These are phyloP conservation scores for Aspergillus heteromorphus DNA, from an alignment of 495 filamentous ascomycete genomes.

Conservation along the genomic window DNA sequence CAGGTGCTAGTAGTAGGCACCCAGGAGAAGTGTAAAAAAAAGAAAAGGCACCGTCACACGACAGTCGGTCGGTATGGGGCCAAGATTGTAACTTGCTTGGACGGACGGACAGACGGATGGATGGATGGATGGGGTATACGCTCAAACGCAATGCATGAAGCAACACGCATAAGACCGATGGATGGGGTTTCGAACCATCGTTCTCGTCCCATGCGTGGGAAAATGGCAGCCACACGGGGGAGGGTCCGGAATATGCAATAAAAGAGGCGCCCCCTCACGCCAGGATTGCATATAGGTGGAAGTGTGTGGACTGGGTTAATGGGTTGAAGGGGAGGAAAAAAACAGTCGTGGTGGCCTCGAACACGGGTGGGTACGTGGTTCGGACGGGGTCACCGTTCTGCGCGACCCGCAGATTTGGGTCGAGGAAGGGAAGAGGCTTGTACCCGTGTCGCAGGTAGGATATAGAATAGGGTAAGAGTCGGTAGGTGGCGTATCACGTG, in stretches of 20 bases:
- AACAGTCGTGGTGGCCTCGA: neutral
- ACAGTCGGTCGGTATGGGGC: too few species aligned
- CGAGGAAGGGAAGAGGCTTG: neutral
- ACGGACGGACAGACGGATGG: neutral
- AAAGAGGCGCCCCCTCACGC: constrained; percentile 4
- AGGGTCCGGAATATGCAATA: neutral
- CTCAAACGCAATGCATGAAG: constrained; percentile 23
- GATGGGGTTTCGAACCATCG: neutral
- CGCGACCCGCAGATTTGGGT: neutral
- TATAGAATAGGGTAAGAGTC: neutral
- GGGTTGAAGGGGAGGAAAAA: neutral
- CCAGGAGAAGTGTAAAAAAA: neutral
- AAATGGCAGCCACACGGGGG: neutral
- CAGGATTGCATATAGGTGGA: neutral
- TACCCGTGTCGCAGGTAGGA: neutral
- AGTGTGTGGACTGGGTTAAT: neutral
- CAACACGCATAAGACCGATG: constrained; percentile 1
- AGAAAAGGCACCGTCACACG: neutral
- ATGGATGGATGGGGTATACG: constrained; percentile 29
- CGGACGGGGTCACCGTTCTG: neutral
- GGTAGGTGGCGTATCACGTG: neutral
- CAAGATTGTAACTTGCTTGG: neutral
- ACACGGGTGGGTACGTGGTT: neutral
- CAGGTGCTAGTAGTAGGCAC: neutral
- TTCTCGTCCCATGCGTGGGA: constrained; percentile 3